Percentiles rank a stretch among this genome's conserved stretches.
Conservation (phyloP, 2,329 filamentous ascomycete genomes). For the Aspergillus brasiliensis region DNA sequence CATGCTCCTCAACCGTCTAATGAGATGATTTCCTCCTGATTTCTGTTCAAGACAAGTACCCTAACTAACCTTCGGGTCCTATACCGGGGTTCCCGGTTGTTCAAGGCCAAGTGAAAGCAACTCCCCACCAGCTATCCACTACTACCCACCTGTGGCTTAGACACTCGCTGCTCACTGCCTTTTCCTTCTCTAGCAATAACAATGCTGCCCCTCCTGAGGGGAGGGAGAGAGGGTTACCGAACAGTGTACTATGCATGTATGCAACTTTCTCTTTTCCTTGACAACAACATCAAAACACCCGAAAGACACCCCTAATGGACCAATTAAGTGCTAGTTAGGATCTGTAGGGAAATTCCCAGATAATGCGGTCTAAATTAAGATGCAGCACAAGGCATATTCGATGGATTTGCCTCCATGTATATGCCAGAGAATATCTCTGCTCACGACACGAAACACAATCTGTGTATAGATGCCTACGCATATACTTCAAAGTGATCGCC, state of each 20-base stretch:
- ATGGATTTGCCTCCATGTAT: background rate
- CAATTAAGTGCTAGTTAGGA: background rate
- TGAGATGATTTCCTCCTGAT: conserved; percentile 1
- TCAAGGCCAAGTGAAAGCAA: conserved; percentile 4
- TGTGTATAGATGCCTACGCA: background rate
- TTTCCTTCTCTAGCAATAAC: background rate
- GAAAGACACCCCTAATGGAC: background rate
- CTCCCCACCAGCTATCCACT: background rate
- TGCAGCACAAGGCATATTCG: background rate
- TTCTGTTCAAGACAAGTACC: conserved; percentile 7
- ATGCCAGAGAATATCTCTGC: background rate
- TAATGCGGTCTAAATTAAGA: background rate
- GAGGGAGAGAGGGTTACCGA: no score
- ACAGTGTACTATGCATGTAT: background rate
- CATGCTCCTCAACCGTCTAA: conserved; percentile 18
- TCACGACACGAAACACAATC: no score
- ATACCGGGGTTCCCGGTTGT: conserved; percentile 17
- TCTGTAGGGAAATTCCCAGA: background rate
- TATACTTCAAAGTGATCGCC: background rate
- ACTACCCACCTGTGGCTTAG: conserved; percentile 9
- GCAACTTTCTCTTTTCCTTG: background rate
- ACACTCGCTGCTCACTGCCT: background rate
- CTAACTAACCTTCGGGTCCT: conserved; percentile 11
- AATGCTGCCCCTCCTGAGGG: conserved; percentile 5
- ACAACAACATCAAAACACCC: background rate